These are phyloP conservation scores for Flaveria brownii DNA, from an alignment of 129 eudicot genomes.

Conservation along the genomic window DNA sequence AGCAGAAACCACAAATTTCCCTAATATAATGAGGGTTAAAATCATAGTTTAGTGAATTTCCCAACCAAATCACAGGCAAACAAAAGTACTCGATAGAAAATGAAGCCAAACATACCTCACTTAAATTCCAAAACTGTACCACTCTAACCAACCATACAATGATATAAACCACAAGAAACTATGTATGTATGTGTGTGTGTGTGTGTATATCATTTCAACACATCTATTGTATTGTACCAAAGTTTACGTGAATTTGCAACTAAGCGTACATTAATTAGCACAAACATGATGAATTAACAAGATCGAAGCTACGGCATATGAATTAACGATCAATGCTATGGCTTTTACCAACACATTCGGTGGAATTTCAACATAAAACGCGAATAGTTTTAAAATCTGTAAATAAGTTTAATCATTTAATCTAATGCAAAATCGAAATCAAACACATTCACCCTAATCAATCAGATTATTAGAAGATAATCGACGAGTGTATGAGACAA, in stretches of 20 bases:
- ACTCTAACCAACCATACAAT: background rate
- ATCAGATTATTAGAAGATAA: background rate
- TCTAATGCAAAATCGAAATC: background rate
- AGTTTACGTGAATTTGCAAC: slow-evolving; percentile 7
- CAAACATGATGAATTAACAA: slow-evolving; percentile 10
- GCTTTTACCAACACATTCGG: slow-evolving; percentile 21
- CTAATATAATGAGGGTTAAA: background rate
- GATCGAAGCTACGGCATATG: slow-evolving; percentile 1
- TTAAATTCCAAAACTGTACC: background rate
- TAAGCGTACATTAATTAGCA: background rate
- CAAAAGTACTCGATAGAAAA: background rate
- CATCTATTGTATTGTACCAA: slow-evolving; percentile 2
- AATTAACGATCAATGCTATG: slow-evolving; percentile 16
- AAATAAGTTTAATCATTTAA: no score
- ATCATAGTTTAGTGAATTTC: no score
- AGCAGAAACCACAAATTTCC: no score
- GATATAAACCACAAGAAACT: background rate
- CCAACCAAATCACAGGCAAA: no score
- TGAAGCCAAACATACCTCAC: background rate
- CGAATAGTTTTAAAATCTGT: background rate
- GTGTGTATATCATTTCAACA: background rate
- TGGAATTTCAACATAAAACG: background rate
- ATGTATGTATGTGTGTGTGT: background rate
- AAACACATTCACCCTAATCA: background rate
- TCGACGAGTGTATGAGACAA: background rate